Evolutionary conservation across 2,329 filamentous ascomycete genomes (phyloP), one percentile per base, ranked within the genome.

Genomic region (Sporothrix protearum): DNA sequence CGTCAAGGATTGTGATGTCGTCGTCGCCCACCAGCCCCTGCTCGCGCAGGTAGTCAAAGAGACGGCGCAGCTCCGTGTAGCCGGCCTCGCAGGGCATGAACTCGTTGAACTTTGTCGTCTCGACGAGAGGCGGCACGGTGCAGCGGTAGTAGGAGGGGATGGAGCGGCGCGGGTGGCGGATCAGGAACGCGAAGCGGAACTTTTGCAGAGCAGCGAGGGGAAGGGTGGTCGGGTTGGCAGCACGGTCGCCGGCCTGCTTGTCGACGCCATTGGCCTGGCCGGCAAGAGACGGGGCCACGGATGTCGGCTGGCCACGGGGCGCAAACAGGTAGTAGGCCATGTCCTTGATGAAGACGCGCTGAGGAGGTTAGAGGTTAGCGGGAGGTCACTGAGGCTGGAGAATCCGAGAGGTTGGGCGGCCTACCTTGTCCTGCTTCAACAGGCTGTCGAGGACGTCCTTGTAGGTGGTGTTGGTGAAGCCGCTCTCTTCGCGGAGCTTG

Each of bases 261-360:
- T 78, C 76, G 39, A 78, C 77, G 71, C 73, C 75, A 66, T 78
- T 76, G 68, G 73, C 74, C 33, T 74, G 73, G 64, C 70, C 39
- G 72, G 91, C 87, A 68, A 97, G 85, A n/a, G 93, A 97, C 2
- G 92, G 92, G 10, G 93, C 94, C 73, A 96, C 88, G 66, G 84
- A 85, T 68, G 92, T 87, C 16, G 87, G 84, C 77, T 91, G 87
- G 63, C 86, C 85, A 74, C 91, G 84, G 3, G 93, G 92, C 5
- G 94, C 92, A 75, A 97, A 85, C 75, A 97, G 85, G 81, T 98
- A 98, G 82, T 97, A 91, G 71, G 92, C 91, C 83, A 98, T 99
- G 81, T 98, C 96, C 82, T 99, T 99, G 87, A 99, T 96, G 83
- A 98, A 97, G 77, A 97, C 84, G 76, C 95, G 92, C 84, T 97